These are phyloP conservation scores for Curvularia spicifera DNA, from an alignment of 2,329 filamentous ascomycete species.

Conservation along the genomic window DNA sequence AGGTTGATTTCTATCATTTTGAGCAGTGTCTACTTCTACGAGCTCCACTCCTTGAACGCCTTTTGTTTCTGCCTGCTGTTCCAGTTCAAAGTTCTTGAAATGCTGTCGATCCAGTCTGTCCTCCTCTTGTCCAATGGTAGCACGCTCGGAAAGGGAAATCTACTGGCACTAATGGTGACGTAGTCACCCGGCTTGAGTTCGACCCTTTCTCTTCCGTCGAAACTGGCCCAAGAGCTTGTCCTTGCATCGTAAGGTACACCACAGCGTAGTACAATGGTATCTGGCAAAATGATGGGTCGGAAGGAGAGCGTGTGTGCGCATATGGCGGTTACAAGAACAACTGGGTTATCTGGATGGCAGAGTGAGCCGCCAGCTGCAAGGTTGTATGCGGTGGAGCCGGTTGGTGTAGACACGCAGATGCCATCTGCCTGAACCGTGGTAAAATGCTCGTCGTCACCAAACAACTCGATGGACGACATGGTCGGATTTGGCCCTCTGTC, in stretches of 20 bases:
- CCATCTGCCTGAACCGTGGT: slow-evolving; percentile 93
- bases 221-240: slow-evolving; percentile 94
- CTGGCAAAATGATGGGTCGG: slow-evolving; percentile 92
- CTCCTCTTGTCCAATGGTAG: slow-evolving; percentile 71
- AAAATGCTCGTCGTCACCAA: slow-evolving; percentile 94
- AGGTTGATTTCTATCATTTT: neutral
- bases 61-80: slow-evolving; percentile 82
- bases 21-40: slow-evolving; percentile 13
- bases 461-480: slow-evolving; percentile 90
- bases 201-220: slow-evolving; percentile 84
- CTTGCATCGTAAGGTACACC: slow-evolving; percentile 95
- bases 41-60: slow-evolving; percentile 45
- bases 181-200: slow-evolving; percentile 81
- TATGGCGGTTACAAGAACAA: slow-evolving; percentile 92
- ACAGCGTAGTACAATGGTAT: slow-evolving; percentile 90
- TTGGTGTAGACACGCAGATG: slow-evolving; percentile 91
- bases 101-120: slow-evolving; percentile 84
- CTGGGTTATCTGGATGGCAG: slow-evolving; percentile 94
- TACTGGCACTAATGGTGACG: slow-evolving; percentile 79
- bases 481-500: slow-evolving; percentile 93
- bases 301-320: slow-evolving; percentile 95
- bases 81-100: slow-evolving; percentile 79
- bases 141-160: slow-evolving; percentile 81
- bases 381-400: slow-evolving; percentile 94
- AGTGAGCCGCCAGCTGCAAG: slow-evolving; percentile 93